These are phyloP conservation scores for Salisapilia sapeloensis DNA, from an alignment of 352 stramenopile species.

Conservation along the genomic window DNA sequence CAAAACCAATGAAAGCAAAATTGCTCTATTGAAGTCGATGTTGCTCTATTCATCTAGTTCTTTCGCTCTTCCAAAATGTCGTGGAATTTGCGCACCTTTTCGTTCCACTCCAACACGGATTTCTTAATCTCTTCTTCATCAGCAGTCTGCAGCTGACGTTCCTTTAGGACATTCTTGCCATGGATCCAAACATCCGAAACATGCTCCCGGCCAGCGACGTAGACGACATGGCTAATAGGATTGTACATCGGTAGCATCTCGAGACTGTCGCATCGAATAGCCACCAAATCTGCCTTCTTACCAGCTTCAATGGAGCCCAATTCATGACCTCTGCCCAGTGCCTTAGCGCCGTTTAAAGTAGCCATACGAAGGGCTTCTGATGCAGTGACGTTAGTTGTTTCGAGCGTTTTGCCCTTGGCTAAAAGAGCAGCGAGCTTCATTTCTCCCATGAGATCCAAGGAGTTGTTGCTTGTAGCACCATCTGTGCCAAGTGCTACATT, in stretches of 20 bases:
- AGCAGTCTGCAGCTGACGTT: conserved; percentile 61
- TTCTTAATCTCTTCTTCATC: conserved; percentile 41
- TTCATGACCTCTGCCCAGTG: conserved; percentile 55
- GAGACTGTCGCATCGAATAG: conserved; percentile 57
- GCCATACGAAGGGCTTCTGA: conserved; percentile 64
- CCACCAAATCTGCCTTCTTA: conserved; percentile 75
- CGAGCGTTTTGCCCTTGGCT: conserved; percentile 53
- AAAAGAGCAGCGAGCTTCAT: conserved; percentile 81
- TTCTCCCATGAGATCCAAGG: conserved; percentile 80
- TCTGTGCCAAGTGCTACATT: conserved; percentile 83
- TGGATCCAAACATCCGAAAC: conserved; percentile 85
- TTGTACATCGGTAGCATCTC: conserved; percentile 83
- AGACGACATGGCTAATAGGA: conserved; percentile 76
- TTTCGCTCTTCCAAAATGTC: conserved; percentile 16
- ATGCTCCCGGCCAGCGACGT: conserved; percentile 62
- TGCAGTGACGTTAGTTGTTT: conserved; percentile 42
- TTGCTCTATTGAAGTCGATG: too few relatives aligned
- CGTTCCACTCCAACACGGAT: conserved; percentile 35
- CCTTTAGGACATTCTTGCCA: conserved; percentile 54
- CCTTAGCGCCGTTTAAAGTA: conserved; percentile 80
- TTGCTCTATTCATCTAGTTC: too few relatives aligned
- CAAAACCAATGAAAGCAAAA: too few relatives aligned
- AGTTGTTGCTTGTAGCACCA: conserved; percentile 76
- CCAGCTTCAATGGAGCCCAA: conserved; percentile 76
- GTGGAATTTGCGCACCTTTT: conserved; percentile 35